A percentile compares a stretch with the other conserved stretches of the same genome.
Conservation (phyloP, 176 grass and related monocot genomes). For the Canna indica region DNA sequence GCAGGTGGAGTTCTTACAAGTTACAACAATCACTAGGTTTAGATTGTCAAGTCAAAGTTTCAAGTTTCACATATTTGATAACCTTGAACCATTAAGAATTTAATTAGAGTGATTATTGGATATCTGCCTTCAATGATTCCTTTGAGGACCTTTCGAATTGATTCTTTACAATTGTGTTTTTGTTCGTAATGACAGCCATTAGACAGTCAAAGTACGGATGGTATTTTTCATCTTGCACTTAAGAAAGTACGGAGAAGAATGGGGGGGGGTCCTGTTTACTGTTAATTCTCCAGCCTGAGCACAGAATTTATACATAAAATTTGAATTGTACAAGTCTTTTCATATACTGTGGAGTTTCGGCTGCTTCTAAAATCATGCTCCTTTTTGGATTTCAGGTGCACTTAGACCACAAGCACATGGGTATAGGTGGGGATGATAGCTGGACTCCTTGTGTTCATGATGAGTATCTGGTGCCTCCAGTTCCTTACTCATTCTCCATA, state of each 20-base stretch:
- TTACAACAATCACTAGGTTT: background rate
- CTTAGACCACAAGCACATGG: conserved; percentile 87
- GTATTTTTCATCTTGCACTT: too few species aligned
- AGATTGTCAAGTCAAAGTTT: background rate
- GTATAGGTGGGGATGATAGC: conserved; percentile 80
- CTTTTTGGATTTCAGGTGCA: conserved; percentile 51
- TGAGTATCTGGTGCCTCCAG: conserved; percentile 52
- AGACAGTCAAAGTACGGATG: too few species aligned
- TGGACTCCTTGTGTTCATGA: conserved; percentile 79
- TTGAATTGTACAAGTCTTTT: background rate
- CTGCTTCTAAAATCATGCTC: background rate
- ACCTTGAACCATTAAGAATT: background rate
- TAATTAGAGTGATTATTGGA: background rate
- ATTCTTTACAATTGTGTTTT: background rate
- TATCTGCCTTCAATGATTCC: background rate
- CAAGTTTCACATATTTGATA: background rate
- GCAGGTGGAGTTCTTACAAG: background rate
- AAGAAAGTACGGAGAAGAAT: too few species aligned
- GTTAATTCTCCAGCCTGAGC: too few species aligned
- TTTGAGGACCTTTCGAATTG: background rate
- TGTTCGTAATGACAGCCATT: too few species aligned
- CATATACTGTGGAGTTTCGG: background rate
- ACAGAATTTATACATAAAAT: background rate
- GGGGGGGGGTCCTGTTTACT: too few species aligned
- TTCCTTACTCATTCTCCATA: conserved; percentile 55